phyloP scores from a whole-genome alignment of 768 basidiomycete species.

The Lactarius akahatsu region DNA sequence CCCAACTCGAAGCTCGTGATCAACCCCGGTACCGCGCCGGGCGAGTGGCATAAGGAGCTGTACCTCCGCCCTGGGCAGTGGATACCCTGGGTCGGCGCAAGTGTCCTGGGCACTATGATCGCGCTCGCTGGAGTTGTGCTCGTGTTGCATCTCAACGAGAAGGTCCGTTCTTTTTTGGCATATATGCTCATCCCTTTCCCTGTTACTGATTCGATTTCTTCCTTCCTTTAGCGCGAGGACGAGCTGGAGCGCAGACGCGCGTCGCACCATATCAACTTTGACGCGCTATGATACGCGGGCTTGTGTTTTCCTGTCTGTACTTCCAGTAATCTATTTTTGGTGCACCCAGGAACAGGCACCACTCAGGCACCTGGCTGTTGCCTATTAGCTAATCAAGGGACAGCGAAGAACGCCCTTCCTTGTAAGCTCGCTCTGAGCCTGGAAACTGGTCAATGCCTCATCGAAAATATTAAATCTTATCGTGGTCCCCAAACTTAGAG shows the following conservation, averaged over 20 bases:
- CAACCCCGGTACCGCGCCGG: slow-evolving; percentile 62
- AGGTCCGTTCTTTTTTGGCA: slow-evolving; percentile 50
- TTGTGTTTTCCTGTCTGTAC: background rate
- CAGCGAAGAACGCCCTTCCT: no score
- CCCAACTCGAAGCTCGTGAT: slow-evolving; percentile 98
- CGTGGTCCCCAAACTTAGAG: background rate
- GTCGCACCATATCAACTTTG: slow-evolving; percentile 97
- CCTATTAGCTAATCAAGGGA: no score
- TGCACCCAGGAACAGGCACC: background rate
- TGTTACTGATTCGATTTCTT: background rate
- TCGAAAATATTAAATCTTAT: background rate
- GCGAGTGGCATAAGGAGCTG: slow-evolving; percentile 81
- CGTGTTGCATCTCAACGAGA: slow-evolving; percentile 87
- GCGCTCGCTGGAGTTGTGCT: slow-evolving; percentile 81
- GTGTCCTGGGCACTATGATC: slow-evolving; percentile 70
- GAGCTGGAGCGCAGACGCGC: slow-evolving; percentile 84
- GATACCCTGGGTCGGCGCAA: slow-evolving; percentile 97
- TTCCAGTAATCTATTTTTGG: background rate
- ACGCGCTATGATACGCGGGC: slow-evolving; percentile 63
- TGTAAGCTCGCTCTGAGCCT: background rate
- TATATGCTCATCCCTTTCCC: background rate
- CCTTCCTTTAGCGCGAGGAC: slow-evolving; percentile 72
- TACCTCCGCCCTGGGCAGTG: slow-evolving; percentile 94
- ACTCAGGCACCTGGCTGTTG: no score
- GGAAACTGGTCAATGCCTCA: background rate